Base-by-base conservation (phyloP, 352 stramenopile genomes). In the Phytopythium vexans region DNA sequence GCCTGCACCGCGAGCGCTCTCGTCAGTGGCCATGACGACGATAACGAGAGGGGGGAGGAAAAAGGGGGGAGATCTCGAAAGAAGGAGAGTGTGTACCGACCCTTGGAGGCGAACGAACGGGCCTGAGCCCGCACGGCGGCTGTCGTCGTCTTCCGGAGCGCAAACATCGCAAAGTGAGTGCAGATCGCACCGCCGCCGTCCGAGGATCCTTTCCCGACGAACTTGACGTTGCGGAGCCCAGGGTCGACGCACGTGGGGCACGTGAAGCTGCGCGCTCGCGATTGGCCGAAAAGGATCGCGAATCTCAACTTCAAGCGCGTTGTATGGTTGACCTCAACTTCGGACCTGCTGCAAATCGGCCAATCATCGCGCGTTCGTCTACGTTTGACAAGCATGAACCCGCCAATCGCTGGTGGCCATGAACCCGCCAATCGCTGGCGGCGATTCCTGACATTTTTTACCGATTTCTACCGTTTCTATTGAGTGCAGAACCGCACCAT, bases 81-180 rank as follows among this genome's bases (percentile, higher is more conserved):
- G 16, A 48, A n/a, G 37, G 31, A 32, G 41, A 51, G 32, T 15
- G 36, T 6, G 36, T 12, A 47, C 51, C 14, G 16, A 89, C 78
- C 68, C 60, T 85, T 87, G 42, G 72, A 60, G 33, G 76, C 62
- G 60, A 89, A 86, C 41, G 58, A 68, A 60, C 77, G 77, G 36
- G 59, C 49, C 50, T 52, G 41, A 64, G 55, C 52, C 58, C 49
- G 35, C 59, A 49, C 34, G 62, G 39, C 16, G 56, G 52, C 53
- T 35, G 41, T 35, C 33, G 61, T 60, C 33, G 63, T 41, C 21
- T 70, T 56, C 52, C 74, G 74, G 44, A 88, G 53, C 11, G 74
- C 62, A 39, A 86, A 78, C 79, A 89, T 89, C 43, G 14, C 49
- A 36, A 16, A 34, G 39, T 32, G 14, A 6, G 12, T 43, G 52